Base-by-base conservation (phyloP, 129 eudicot species). In the Tagetes patula region DNA sequence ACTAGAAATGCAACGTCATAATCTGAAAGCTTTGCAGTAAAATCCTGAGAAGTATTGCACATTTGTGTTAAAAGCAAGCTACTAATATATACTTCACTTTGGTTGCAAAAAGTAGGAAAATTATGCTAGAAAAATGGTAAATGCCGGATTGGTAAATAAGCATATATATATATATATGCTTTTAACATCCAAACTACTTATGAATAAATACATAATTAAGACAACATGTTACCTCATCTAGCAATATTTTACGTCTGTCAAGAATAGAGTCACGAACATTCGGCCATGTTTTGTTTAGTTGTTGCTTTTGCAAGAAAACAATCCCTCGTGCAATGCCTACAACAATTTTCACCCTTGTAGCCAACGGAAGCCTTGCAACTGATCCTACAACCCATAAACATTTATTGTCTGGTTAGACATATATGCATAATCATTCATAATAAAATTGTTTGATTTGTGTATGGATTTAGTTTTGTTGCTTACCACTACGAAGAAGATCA, bases 11-110 rank as follows among this genome's bases (percentile, higher is more conserved):
- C 9, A 45, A 45, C 11, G 6, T 73, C 77, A 47, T 73, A 73
- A 73, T 40, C 47, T 43, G 77, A 60, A 72, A 73, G 69, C 69
- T 60, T 73, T 32, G 69, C 47, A 0, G 77, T 73, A 58, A 42
- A 73, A 32, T 73, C 60, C 77, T 73, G 69, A 36, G 60, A 72
- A 60, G 1, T 8, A 30, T 7, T 14, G 8, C 7, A 6, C 0
- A 3, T 0, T 2, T 36, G 0, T 2, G n/a, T 14, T 50, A 12
- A 69, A 11, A 4, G 5, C 8, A 11, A 4, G 47, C 8, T 4
- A 42, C 6, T 2, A 42, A 42, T 20, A 20, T 20, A 20, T 20
- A 20, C 27, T 20, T 20, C 4, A 6, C 4, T 1, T 0, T 42
- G 6, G 6, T 42, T 39, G 41, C 47, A 4, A 42, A 3, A 42